Evolutionary conservation across 352 stramenopile genomes (phyloP), one percentile per base, ranked within the genome.

Genomic region (Poterioochromonas sp.): DNA sequence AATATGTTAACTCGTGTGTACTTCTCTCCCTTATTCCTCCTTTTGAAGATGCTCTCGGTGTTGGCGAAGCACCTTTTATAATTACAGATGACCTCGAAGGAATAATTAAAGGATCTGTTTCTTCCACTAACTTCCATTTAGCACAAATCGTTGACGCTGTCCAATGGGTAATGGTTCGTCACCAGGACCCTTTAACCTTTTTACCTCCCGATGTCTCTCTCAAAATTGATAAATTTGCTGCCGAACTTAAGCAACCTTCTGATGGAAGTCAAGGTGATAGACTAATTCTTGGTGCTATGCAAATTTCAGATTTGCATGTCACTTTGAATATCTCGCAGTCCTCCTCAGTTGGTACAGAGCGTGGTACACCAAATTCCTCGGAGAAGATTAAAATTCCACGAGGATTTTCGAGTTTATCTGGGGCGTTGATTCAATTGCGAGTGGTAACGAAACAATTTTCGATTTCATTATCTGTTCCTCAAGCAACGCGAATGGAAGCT

Each of bases 311-410:
- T 32, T 15, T 68, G 26, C 58, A 68, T 18, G 29, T 68, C 12
- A 68, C 58, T 39, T 32, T 68, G 26, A 68, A 68, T 39, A 68
- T 68, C 34, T 68, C 58, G 12, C 58, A 68, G 29, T 68, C 58
- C 5, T 68, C 58, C 5, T 68, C 58, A 18, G 29, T 18, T 32
- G 58, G 11, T 32, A 8, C 12, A 39, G 5, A 5, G 29, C 26
- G 34, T 32, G 47, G 47, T 26, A 26, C 47, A 26, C 15, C 47
- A 15, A 58, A 15, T 15, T 15, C 47, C 15, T 58, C 47, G 47
- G 15, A 15, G 47, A 26, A 15, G 47, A 26, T 39, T 11, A 32
- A 39, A 65, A 32, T 5, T 32, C 11, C 26, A 22, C 8, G 54
- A 32, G 54, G 54, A 12, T 71, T 71, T 47, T 8, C n/a, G 2